These are phyloP conservation scores for Solanum dulcamara DNA, from an alignment of 257 asterid species.

Conservation along the genomic window DNA sequence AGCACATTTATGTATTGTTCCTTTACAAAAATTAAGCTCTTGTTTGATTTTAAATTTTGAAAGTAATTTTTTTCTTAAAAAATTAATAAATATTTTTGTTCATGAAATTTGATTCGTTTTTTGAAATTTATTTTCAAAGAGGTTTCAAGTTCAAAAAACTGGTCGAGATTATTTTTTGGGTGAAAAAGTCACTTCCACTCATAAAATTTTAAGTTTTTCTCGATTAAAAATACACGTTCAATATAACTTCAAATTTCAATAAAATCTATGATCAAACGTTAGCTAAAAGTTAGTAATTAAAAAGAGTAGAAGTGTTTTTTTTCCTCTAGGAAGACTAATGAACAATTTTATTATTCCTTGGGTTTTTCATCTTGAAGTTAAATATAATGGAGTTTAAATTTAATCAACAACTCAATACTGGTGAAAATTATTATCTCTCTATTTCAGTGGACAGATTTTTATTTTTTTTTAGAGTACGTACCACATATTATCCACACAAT, in stretches of 20 bases:
- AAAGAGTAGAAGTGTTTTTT: background rate
- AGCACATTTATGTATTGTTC: too few relatives aligned
- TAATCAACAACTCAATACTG: background rate
- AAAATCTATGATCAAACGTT: background rate
- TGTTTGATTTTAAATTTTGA: too few relatives aligned
- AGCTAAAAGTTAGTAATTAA: background rate
- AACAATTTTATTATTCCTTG: background rate
- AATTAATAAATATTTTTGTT: too few relatives aligned
- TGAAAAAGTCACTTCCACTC: background rate
- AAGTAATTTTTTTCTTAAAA: too few relatives aligned
- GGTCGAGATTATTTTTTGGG: too few relatives aligned
- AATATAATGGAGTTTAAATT: background rate
- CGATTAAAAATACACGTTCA: background rate
- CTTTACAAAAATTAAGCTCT: background rate
- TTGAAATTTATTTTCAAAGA: too few relatives aligned
- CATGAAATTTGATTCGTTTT: too few relatives aligned
- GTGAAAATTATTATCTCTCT: background rate
- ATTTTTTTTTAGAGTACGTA: background rate
- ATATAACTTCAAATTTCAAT: background rate
- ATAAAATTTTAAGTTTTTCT: too few relatives aligned
- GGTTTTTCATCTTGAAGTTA: background rate
- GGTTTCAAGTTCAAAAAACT: background rate
- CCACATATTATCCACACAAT: background rate
- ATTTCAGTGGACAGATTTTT: background rate
- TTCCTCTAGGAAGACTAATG: background rate